These are phyloP conservation scores for Colletotrichum nymphaeae DNA, from an alignment of 2,329 filamentous ascomycete genomes.

Conservation along the genomic window DNA sequence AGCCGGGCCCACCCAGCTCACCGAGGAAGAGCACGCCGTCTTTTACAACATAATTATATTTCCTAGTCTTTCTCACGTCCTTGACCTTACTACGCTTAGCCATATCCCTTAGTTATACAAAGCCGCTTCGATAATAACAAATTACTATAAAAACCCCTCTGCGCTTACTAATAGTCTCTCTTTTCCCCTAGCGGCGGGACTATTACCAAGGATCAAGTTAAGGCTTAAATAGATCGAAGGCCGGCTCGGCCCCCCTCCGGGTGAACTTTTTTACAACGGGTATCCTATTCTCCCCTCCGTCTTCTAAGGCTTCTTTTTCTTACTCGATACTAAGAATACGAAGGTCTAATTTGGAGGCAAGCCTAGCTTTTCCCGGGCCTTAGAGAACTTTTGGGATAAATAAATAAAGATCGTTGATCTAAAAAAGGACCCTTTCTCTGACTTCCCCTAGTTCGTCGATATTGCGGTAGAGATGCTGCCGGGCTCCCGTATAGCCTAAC, in stretches of 20 bases:
- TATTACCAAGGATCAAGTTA: too few species aligned
- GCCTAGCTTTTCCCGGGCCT: too few species aligned
- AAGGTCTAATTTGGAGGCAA: not conserved
- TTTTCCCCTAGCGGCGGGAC: not conserved
- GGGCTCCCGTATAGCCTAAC: too few species aligned
- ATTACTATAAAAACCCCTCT: not conserved
- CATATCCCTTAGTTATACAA: not conserved
- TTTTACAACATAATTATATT: not conserved
- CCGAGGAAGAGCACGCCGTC: not conserved
- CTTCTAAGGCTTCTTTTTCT: too few species aligned
- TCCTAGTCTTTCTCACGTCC: not conserved
- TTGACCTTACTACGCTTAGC: not conserved
- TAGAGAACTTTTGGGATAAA: not conserved
- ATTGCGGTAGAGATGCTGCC: slow-evolving; percentile 50
- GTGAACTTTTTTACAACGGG: too few species aligned
- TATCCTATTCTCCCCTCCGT: too few species aligned
- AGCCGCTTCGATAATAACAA: not conserved
- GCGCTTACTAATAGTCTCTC: not conserved
- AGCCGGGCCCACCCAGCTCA: not conserved
- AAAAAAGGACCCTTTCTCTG: not conserved
- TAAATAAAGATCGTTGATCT: not conserved
- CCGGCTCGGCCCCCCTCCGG: too few species aligned
- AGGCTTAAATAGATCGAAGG: too few species aligned
- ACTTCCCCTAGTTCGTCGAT: slow-evolving; percentile 43
- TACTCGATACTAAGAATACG: not conserved